Evolutionary conservation across 2,329 filamentous ascomycete genomes (phyloP).

Genomic region (Nothophaeocryptopus gaeumannii): DNA sequence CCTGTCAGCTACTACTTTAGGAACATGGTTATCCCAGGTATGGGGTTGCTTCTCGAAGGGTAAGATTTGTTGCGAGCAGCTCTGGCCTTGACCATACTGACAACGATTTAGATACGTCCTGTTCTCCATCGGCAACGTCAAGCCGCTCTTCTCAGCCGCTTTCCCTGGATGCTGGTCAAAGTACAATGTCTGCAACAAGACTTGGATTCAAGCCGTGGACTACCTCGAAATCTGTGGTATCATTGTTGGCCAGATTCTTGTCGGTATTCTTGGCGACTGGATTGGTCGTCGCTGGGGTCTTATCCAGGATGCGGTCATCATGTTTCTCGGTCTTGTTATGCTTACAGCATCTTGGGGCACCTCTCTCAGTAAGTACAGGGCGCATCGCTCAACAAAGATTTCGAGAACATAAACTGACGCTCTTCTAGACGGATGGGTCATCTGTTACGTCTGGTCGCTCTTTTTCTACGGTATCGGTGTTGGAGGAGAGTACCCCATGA

Average conservation of each 20-base stretch:
- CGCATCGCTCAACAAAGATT: slow-evolving; percentile 27
- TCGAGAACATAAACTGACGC: slow-evolving; percentile 12
- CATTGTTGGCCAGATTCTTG: slow-evolving; percentile 85
- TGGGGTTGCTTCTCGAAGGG: slow-evolving; percentile 86
- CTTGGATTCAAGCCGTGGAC: slow-evolving; percentile 80
- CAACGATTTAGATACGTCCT: slow-evolving; percentile 68
- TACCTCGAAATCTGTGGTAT: slow-evolving; percentile 94
- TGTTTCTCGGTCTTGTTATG: slow-evolving; percentile 91
- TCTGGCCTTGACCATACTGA: slow-evolving; percentile 3
- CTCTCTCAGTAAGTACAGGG: too few relatives aligned
- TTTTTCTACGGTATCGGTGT: slow-evolving; percentile 79
- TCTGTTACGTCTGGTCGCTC: slow-evolving; percentile 91
- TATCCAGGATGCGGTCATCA: slow-evolving; percentile 91
- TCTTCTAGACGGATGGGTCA: slow-evolving; percentile 88
- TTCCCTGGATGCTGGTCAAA: slow-evolving; percentile 74
- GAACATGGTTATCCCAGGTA: slow-evolving; percentile 88
- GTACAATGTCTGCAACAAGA: slow-evolving; percentile 63
- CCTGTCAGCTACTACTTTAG: slow-evolving; percentile 83
- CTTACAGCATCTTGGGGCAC: slow-evolving; percentile 86
- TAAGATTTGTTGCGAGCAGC: slow-evolving; percentile 34
- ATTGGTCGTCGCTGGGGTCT: slow-evolving; percentile 90
- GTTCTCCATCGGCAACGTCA: slow-evolving; percentile 93
- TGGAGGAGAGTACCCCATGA: slow-evolving; percentile 94
- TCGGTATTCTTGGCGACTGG: slow-evolving; percentile 78
- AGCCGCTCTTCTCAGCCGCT: slow-evolving; percentile 71